Conservation (phyloP, 2,329 filamentous ascomycete genomes). For the Phaeosphaeriaceae sp. region DNA sequence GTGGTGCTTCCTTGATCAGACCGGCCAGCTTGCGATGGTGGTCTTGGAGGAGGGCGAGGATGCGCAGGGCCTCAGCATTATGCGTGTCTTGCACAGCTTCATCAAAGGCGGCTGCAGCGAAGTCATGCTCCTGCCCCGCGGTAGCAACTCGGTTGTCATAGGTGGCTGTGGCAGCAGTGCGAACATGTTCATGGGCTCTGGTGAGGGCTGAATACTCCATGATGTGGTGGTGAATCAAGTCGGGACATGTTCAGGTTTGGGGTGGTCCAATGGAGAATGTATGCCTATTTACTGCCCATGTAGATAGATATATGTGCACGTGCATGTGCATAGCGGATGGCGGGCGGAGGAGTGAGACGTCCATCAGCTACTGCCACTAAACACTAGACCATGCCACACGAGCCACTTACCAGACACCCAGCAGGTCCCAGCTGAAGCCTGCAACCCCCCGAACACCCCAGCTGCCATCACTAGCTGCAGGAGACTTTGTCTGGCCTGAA, state of each 20-base stretch:
- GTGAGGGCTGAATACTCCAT: constrained; percentile 76
- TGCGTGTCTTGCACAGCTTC: constrained; percentile 75
- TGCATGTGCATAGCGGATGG: no score
- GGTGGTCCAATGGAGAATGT: no score
- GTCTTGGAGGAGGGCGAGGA: constrained; percentile 81
- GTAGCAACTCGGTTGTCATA: constrained; percentile 73
- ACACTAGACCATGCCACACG: no score
- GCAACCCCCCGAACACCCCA: no score
- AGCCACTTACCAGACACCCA: no score
- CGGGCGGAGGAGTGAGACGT: no score
- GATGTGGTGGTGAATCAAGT: constrained; percentile 2
- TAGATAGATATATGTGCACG: no score
- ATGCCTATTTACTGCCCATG: no score
- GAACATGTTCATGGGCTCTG: constrained; percentile 86
- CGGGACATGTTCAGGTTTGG: constrained; percentile 10
- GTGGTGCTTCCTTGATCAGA: constrained; percentile 72
- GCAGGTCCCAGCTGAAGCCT: no score
- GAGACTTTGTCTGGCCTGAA: no score
- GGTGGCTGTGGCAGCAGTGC: constrained; percentile 78
- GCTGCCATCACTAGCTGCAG: no score
- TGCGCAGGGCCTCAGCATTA: constrained; percentile 75
- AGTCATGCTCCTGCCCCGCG: constrained; percentile 85
- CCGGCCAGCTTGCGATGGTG: constrained; percentile 86
- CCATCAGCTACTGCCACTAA: no score
- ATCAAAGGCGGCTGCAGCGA: constrained; percentile 87